Conservation (phyloP, 2,329 filamentous ascomycete genomes). For the Chrysoporthe deuterocubensis region DNA sequence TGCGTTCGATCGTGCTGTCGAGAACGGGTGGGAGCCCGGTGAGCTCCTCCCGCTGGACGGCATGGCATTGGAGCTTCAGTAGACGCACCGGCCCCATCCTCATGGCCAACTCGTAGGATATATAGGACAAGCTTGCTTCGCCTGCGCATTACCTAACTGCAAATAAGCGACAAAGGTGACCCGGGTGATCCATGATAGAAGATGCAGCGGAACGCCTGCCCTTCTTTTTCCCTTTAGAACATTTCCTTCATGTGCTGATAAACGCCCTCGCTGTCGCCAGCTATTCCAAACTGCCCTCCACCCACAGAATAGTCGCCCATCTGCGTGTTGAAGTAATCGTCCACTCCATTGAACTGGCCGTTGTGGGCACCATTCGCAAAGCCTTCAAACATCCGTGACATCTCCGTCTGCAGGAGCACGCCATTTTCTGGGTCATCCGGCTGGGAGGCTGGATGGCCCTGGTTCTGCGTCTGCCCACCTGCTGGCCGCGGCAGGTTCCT, state of each 20-base stretch:
- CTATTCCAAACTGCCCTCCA: conserved; percentile 2
- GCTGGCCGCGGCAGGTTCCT: conserved; percentile 7
- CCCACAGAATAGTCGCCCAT: conserved; percentile 10
- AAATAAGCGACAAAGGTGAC: background rate
- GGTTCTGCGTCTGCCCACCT: background rate
- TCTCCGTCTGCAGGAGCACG: conserved; percentile 55
- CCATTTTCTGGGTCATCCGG: conserved; percentile 45
- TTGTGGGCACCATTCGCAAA: conserved; percentile 37
- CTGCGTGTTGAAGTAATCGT: conserved; percentile 9
- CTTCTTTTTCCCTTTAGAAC: conserved; percentile 14
- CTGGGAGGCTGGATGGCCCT: background rate
- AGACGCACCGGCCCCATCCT: background rate
- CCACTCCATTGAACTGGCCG: conserved; percentile 11
- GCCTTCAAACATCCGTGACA: conserved; percentile 53
- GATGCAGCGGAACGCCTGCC: background rate
- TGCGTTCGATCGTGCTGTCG: conserved; percentile 9
- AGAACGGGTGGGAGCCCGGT: conserved; percentile 7
- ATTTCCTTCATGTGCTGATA: conserved; percentile 25
- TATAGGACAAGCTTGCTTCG: background rate
- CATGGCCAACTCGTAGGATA: background rate
- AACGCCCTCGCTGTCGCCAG: conserved; percentile 10
- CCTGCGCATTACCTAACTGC: background rate
- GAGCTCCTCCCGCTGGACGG: background rate
- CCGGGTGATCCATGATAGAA: background rate
- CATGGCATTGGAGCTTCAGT: background rate